Evolutionary conservation across 2,329 filamentous ascomycete species (phyloP), one percentile per base, ranked within the genome.

Genomic region (Aphanoascus verrucosus): DNA sequence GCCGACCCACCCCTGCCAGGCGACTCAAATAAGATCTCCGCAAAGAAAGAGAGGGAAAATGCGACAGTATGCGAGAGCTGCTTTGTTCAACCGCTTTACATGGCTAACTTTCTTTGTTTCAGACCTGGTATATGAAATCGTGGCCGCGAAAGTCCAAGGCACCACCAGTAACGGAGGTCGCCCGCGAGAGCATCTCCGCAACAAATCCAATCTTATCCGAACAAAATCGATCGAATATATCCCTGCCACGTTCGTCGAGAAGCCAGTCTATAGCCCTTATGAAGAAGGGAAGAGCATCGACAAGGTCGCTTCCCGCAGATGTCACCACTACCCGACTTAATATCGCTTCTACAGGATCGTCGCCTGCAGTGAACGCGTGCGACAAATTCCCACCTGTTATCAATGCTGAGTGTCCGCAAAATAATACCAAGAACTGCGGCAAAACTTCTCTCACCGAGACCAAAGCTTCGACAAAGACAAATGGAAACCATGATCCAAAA

Each of bases 151-250:
- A 63, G 44, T 65, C 66, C 35, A 77, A 76, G 62, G 71, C 74
- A 46, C 66, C 69, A 37, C 69, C 74, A 48, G 65, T 75, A 60
- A 74, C 73, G 55, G 70, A 76, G 65, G 69, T 52, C 15, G 72
- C 72, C 57, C 69, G 69, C 61, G 74, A 76, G 63, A 75, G 71
- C 61, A 74, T 74, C 48, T 72, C 71, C 38, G 72, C 70, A 48
- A 67, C 70, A 41, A 67, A 67, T 56, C 67, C 65, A 56, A 60
- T 63, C 54, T 63, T 67, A 49, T 66, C 67, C 41, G 67, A 69
- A 57, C 55, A 64, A 17, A 63, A 64, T 20, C 60, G 63, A 34
- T 65, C 68, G 19, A 65, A 67, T 35, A 43, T 46, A 31, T 42
- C 53, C n/a, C 35, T 52, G 23, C 42, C 40, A 45, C 54, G 52